phyloP scores from a whole-genome alignment of 73 alveolate species.

The Paramecium sexaurelia region DNA sequence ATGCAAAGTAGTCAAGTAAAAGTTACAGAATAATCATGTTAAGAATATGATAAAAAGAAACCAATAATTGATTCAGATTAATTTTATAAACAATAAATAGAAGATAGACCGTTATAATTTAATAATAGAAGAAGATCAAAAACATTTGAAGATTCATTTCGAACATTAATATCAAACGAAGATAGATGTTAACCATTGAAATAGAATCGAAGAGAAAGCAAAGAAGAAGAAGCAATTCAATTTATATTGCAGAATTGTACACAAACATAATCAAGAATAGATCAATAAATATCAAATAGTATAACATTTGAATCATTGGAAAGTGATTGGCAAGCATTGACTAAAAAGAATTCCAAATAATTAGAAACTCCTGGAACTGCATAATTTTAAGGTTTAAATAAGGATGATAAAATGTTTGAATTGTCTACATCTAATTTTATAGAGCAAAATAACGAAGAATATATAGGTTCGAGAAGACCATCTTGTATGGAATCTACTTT shows the following conservation, averaged over 20 bases:
- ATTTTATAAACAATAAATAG: not conserved
- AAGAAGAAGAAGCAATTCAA: slow-evolving; percentile 14
- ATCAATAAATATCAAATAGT: not conserved
- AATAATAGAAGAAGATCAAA: slow-evolving; percentile 4
- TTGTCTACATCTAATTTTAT: slow-evolving; percentile 21
- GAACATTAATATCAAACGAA: not conserved
- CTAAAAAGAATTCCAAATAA: slow-evolving; percentile 19
- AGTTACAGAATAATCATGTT: not conserved
- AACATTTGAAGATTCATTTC: slow-evolving; percentile 35
- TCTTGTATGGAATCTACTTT: slow-evolving; percentile 26
- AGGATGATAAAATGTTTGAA: slow-evolving; percentile 30
- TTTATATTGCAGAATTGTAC: slow-evolving; percentile 28
- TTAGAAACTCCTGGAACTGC: slow-evolving; percentile 31
- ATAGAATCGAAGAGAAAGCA: not conserved
- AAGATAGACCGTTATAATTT: not conserved
- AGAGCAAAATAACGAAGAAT: not conserved
- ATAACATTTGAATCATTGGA: slow-evolving; percentile 37
- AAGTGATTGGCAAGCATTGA: slow-evolving; percentile 35
- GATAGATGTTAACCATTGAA: slow-evolving; percentile 8
- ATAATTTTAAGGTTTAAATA: not conserved
- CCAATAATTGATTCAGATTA: not conserved
- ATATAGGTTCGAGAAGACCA: slow-evolving; percentile 4
- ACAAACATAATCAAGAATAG: not conserved
- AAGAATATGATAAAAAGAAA: not conserved
- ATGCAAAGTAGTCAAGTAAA: not conserved